Conservation (phyloP, 2,329 filamentous ascomycete genomes). For the Pezicula radicicola region DNA sequence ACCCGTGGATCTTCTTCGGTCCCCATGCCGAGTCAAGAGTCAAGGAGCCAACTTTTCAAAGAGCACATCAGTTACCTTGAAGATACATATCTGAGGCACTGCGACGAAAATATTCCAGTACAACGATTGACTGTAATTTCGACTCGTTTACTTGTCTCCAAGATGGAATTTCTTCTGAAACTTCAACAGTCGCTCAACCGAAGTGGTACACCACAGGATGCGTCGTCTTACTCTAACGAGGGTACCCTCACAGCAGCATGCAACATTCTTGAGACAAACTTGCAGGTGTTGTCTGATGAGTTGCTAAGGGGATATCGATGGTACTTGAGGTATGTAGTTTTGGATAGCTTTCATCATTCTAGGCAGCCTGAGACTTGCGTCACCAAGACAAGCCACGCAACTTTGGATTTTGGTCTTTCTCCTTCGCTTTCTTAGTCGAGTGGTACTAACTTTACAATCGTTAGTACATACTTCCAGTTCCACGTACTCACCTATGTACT, state of each 20-base stretch:
- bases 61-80: conserved; percentile 16
- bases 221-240: not conserved
- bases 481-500: conserved; percentile 3
- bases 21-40: not conserved
- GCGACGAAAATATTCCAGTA: conserved; percentile 10
- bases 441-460: too few species aligned
- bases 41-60: not conserved
- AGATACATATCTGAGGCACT: conserved; percentile 5
- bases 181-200: not conserved
- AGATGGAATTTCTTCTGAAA: conserved; percentile 1
- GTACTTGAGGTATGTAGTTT: not conserved
- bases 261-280: not conserved
- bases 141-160: not conserved
- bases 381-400: too few species aligned
- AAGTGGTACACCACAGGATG: not conserved
- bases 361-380: too few species aligned
- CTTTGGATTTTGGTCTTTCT: too few species aligned
- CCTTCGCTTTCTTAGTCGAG: too few species aligned
- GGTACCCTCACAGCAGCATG: conserved; percentile 1
- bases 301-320: conserved; percentile 4
- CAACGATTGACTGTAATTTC: not conserved
- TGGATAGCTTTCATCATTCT: too few species aligned
- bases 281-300: not conserved
- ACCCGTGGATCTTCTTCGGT: not conserved
- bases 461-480: conserved; percentile 2